Base-by-base conservation (phyloP, 2,329 filamentous ascomycete species). In the Colletotrichum noveboracense region DNA sequence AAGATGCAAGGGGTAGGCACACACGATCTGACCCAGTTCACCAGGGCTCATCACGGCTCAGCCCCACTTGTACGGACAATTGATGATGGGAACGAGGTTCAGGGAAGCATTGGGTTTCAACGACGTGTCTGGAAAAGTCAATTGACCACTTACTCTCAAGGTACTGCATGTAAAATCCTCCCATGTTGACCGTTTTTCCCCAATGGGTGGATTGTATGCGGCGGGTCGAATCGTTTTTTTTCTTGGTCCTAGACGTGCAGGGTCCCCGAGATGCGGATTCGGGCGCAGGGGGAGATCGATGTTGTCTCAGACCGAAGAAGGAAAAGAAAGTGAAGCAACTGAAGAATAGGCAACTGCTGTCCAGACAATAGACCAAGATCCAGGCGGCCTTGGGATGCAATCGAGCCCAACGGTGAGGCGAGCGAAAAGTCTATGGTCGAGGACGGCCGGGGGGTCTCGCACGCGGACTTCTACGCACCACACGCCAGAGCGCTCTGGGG, bases 151-250 rank as follows among this genome's bases (percentile, higher is more conserved):
- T 93, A 94, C 93, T 94, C 83, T 93, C 91, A 78, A 94, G 88
- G 83, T 94, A 94, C 81, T 94, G 92, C 89, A 93, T 93, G 82
- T 93, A 93, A 82, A 93, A 93, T 78, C 91, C 91, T 80, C 88
- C 88, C 91, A 93, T 93, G 77, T 79, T 89, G 83, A 71, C 79
- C 77, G 78, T 79, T 73, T 62, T 76, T 75, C n/a, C 79, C 78
- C 80, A 81, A 82, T 82, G 68, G 79, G 60, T 62, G 43, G 71
- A 75, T n/a, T 56, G 66, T 26, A 48, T 32, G 67, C 38, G 36
- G 58, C 43, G 34, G 43, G 43, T 48, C 43, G 18, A 48, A 48
- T 48, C 43, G n/a, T 48, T 48, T 48, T 43, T 48, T 48, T 55
- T 32, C 14, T 66, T 30, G 69, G 56, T 58, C 43, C 70, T 14